phyloP scores from a whole-genome alignment of 2,329 filamentous ascomycete genomes.

The Aspergillus tamarii region DNA sequence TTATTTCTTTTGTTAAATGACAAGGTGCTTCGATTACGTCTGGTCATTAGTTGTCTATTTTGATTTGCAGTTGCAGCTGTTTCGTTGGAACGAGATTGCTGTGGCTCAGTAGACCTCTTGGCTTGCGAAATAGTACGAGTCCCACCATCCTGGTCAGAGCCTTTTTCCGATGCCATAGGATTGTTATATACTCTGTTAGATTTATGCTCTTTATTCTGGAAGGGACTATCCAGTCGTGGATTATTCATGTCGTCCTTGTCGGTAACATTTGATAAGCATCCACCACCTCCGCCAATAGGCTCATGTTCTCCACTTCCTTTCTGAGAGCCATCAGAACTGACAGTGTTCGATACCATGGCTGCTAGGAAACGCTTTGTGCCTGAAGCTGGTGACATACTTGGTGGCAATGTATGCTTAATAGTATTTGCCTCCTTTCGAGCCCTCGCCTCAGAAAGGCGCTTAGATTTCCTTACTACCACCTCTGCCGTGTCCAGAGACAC shows the following conservation, averaged over 20 bases:
- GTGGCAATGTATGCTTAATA: neutral
- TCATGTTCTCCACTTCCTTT: neutral
- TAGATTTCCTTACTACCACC: slow-evolving; percentile 12
- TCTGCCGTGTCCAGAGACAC: slow-evolving; percentile 19
- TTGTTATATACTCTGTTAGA: neutral
- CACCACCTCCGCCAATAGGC: neutral
- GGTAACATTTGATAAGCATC: too few relatives aligned
- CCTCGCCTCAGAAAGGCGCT: neutral
- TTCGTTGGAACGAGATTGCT: neutral
- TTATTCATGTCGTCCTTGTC: neutral
- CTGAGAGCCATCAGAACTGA: neutral
- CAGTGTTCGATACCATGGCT: neutral
- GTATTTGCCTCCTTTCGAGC: neutral
- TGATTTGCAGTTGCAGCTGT: neutral
- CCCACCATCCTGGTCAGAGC: neutral
- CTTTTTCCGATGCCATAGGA: neutral
- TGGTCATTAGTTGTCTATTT: slow-evolving; percentile 1
- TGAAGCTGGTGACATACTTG: neutral
- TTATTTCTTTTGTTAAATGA: slow-evolving; percentile 4
- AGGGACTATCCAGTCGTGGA: neutral
- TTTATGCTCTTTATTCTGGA: neutral
- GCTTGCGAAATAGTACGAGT: neutral
- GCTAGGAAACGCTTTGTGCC: neutral
- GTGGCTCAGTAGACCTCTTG: neutral
- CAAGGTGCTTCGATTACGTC: neutral